Percentiles rank a stretch among this genome's conserved stretches.
These are phyloP conservation scores for Phoenix roebelenii DNA, from an alignment of 176 grass and related monocot genomes.

Conservation along the genomic window DNA sequence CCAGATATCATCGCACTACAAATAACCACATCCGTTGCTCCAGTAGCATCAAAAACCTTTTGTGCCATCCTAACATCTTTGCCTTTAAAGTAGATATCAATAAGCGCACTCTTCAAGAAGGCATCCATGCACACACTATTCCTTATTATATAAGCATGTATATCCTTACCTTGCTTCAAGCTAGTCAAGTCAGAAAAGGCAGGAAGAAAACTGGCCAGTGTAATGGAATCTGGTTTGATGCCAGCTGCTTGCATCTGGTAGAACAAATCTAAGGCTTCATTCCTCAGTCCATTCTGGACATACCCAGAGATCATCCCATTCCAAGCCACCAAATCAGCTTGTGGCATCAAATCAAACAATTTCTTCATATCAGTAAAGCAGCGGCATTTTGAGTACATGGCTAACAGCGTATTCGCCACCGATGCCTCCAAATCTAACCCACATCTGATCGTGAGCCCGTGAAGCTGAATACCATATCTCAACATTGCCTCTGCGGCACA, in stretches of 20 bases:
- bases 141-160: constrained; percentile 65
- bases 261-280: constrained; percentile 51
- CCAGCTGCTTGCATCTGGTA: constrained; percentile 44
- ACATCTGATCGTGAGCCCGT: constrained; percentile 56
- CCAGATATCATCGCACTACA: constrained; percentile 75
- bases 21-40: constrained; percentile 59
- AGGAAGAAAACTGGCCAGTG: constrained; percentile 61
- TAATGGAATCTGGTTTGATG: constrained; percentile 53
- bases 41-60: constrained; percentile 50
- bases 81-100: constrained; percentile 82
- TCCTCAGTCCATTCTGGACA: constrained; percentile 56
- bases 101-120: constrained; percentile 78
- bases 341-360: constrained; percentile 52
- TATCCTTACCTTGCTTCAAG: constrained; percentile 51
- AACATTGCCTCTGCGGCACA: constrained; percentile 46
- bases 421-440: constrained; percentile 43
- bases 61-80: constrained; percentile 55
- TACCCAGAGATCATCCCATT: constrained; percentile 79
- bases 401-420: constrained; percentile 57
- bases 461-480: constrained; percentile 50
- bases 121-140: constrained; percentile 51
- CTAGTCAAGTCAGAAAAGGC: constrained; percentile 50
- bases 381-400: constrained; percentile 63
- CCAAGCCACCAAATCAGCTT: constrained; percentile 54
- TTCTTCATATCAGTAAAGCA: constrained; percentile 48